Evolutionary conservation across 2,329 filamentous ascomycete genomes (phyloP).

Genomic region (Cladosporium sp.): DNA sequence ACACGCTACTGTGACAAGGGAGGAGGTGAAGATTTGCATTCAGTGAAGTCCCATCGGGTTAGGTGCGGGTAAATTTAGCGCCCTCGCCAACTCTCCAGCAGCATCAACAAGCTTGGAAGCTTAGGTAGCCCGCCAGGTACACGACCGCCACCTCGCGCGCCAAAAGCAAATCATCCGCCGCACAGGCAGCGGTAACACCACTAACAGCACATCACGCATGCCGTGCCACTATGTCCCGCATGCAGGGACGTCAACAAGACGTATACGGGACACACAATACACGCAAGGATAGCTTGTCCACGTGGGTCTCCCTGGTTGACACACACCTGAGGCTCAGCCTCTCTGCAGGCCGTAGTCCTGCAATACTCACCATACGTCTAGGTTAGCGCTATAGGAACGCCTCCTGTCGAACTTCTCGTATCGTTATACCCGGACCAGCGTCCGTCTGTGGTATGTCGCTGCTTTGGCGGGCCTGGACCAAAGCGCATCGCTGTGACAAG

Average conservation of each 20-base stretch:
- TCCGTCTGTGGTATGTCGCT: constrained; percentile 1
- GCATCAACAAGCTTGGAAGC: not conserved
- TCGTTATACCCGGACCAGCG: not conserved
- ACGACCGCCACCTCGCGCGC: no score
- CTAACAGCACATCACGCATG: no score
- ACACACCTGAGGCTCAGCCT: not conserved
- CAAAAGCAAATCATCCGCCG: no score
- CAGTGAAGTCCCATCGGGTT: not conserved
- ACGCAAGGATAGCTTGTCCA: no score
- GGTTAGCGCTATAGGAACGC: constrained; percentile 5
- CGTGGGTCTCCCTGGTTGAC: no score
- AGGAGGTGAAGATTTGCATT: no score
- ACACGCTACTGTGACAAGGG: no score
- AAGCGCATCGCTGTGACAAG: not conserved
- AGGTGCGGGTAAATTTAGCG: not conserved
- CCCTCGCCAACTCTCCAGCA: not conserved
- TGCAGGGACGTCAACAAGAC: not conserved
- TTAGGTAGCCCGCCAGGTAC: no score
- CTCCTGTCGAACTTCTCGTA: not conserved
- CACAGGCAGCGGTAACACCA: no score
- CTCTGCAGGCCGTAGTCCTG: not conserved
- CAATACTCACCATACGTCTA: not conserved
- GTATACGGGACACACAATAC: not conserved
- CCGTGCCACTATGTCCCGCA: no score
- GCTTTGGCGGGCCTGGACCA: constrained; percentile 3